A percentile compares a stretch with the other conserved stretches of the same genome.
Conservation (phyloP, 352 stramenopile genomes). For the Thraustochytrium striatum region DNA sequence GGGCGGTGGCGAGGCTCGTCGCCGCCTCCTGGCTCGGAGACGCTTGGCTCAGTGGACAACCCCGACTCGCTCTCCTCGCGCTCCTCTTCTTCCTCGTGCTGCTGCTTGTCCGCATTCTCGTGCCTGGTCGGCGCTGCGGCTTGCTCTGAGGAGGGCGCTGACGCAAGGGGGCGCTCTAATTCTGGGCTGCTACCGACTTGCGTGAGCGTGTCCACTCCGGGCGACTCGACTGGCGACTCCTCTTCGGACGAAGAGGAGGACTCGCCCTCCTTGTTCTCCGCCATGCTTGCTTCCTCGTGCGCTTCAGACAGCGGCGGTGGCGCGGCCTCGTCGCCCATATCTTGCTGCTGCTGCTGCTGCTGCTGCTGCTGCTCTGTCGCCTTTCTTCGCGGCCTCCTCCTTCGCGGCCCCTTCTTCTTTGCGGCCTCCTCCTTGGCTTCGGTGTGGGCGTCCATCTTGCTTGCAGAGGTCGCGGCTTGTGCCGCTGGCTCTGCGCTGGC, state of each 20-base stretch:
- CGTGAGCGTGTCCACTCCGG: background rate
- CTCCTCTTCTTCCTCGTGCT: slow-evolving; percentile 1
- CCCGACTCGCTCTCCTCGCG: background rate
- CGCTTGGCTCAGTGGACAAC: background rate
- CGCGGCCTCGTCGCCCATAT: background rate
- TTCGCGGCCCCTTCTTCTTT: no score
- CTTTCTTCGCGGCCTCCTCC: background rate
- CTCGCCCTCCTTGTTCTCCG: background rate
- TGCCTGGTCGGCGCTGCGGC: background rate
- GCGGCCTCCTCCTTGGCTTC: background rate
- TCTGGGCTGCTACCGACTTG: background rate
- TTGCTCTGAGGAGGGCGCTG: background rate
- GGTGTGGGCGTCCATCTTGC: background rate
- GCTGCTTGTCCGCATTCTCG: background rate
- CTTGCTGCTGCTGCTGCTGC: background rate
- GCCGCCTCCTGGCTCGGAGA: background rate
- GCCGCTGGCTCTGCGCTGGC: no score
- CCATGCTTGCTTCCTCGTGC: background rate
- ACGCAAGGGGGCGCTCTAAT: no score
- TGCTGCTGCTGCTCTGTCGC: background rate
- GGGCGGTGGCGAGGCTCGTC: no score
- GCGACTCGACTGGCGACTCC: background rate
- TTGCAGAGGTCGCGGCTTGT: no score
- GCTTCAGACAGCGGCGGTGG: background rate
- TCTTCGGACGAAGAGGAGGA: background rate